Base-by-base conservation (phyloP, 108 stramenopile genomes). In the Asterionellopsis glacialis region DNA sequence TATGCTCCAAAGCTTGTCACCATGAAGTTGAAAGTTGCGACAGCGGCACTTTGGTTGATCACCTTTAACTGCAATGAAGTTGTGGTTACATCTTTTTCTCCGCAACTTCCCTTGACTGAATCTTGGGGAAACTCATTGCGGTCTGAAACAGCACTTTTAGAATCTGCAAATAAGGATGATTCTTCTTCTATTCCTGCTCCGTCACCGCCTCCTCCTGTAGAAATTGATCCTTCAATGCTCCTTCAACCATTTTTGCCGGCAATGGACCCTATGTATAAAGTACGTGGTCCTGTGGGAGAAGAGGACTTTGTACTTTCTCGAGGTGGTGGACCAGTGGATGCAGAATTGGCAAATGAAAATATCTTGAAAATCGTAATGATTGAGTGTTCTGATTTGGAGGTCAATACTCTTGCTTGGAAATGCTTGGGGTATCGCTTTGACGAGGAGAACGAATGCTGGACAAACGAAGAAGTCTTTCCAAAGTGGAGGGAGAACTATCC, bases 321-420 rank as follows among this genome's bases (percentile, higher is more conserved):
- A 44, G 43, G 16, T 38, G 91, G 91, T 13, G 84, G 70, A 23
- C 91, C 91, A 11, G 76, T 70, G 1, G 21, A 47, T 38, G 78
- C 85, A 44, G 94, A 95, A 72, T 55, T 95, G 33, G 61, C 77
- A 33, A 90, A 92, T 65, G 91, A 88, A 45, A 83, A 95, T 62
- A 70, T 95, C 57, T 59, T 87, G 0, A 58, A 64, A 44, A 95
- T 96, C 58, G 69, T 94, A 23, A 60, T 48, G 57, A 67, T 76
- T 23, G 75, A 79, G 61, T 76, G 83, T 48, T 76, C 71, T 42
- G 95, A 98, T 63, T 63, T 95, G 50, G 92, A 96, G 74, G 79
- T 88, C 28, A 96, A 96, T 60, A 89, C 85, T 12, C 67, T 98
- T 13, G 87, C 88, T 1, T 98, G 97, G 97, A 96, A 95, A 52